Base-by-base conservation (phyloP, 352 stramenopile species). In the Phytopythium mirpurense region DNA sequence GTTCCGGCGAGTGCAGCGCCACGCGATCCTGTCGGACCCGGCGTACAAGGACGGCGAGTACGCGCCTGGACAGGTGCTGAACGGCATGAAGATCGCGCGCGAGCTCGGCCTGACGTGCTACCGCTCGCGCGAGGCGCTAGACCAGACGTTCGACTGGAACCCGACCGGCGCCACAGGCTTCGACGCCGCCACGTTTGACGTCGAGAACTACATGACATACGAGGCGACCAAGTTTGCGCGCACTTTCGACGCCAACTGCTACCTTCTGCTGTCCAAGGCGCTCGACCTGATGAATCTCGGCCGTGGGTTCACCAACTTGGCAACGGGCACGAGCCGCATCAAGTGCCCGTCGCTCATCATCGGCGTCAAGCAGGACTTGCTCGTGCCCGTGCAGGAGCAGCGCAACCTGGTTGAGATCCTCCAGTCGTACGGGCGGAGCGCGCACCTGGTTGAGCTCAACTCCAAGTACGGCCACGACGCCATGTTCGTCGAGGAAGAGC, bases 171-270 rank as follows among this genome's bases (percentile, higher is more conserved):
- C 64, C 15, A 72, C 73, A 60, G 70, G 92, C 38, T 91, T 92
- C 51, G 84, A 79, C 56, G 68, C 70, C n/a, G 55, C 74, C 15
- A 94, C 82, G 14, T 96, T 96, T 43, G 86, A 96, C 29, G 83
- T 96, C 0, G 86, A 96, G 66, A 86, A 70, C 49, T 96, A 96
- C 75, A 91, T 96, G 83, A 77, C 91, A 54, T 92, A 96, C 67
- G 82, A 96, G 58, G 85, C 78, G 32, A 78, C 63, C 57, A 94
- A 94, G 59, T 96, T 96, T 51, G 83, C 84, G 26, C 80, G 81
- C 10, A 54, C 82, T 21, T 95, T 83, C 53, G 86, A 96, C 53
- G 79, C 86, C 2, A 95, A 96, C 65, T 94, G 85, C 68, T 96
- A 96, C 62, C 48, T 96, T 50, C 57, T 94, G 58, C 66, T 95